Percentiles rank a stretch among this genome's conserved stretches.
Evolutionary conservation across 2,329 filamentous ascomycete genomes (phyloP).

Genomic region (Fusarium anthophilum): DNA sequence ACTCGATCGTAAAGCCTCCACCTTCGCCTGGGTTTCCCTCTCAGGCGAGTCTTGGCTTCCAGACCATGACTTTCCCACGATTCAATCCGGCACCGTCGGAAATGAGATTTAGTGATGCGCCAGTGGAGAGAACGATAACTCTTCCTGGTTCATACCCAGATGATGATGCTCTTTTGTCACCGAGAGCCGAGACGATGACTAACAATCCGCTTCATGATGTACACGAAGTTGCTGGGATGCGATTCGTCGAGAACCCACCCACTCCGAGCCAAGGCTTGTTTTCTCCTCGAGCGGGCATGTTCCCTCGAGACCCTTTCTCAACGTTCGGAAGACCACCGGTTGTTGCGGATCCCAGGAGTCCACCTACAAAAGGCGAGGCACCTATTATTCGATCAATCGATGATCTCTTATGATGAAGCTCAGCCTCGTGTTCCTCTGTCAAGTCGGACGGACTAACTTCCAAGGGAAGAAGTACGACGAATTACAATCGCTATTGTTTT

Average conservation of each 20-base stretch:
- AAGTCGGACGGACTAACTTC: constrained; percentile 6
- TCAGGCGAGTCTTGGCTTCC: constrained; percentile 54
- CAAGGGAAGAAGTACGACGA: neutral
- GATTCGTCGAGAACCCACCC: constrained; percentile 62
- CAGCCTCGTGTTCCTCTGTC: neutral
- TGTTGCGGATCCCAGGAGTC: constrained; percentile 75
- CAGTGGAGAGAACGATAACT: constrained; percentile 49
- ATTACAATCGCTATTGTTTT: constrained; percentile 11
- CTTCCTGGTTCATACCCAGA: constrained; percentile 49
- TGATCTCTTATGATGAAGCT: constrained; percentile 69
- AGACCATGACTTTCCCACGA: constrained; percentile 47
- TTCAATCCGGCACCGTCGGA: constrained; percentile 29
- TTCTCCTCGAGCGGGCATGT: constrained; percentile 61
- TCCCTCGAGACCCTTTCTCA: constrained; percentile 63
- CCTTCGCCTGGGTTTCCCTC: constrained; percentile 57
- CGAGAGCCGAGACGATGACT: constrained; percentile 77
- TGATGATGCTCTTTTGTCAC: constrained; percentile 72
- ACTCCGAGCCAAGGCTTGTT: constrained; percentile 63
- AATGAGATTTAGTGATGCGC: constrained; percentile 25
- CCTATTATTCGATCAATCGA: constrained; percentile 83
- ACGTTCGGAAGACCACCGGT: constrained; percentile 62
- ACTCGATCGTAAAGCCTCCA: constrained; percentile 50
- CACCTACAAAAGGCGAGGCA: constrained; percentile 76
- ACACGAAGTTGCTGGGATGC: constrained; percentile 58
- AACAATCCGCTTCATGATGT: constrained; percentile 68